These are phyloP conservation scores for Biancaea sappan DNA, from an alignment of 306 rosid genomes.

Conservation along the genomic window DNA sequence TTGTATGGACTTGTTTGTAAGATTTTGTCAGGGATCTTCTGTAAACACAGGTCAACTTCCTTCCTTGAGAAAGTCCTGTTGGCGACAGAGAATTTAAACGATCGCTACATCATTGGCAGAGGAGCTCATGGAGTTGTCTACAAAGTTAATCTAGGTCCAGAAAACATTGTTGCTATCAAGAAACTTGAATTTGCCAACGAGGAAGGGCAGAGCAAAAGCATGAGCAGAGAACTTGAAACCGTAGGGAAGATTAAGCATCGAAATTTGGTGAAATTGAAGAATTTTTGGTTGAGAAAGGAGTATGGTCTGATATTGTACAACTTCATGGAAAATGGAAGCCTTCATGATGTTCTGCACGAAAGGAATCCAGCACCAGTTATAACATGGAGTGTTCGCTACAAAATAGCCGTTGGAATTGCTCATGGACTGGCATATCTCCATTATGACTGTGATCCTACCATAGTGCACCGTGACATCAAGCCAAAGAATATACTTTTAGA, in stretches of 20 bases:
- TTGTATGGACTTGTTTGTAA: too few species aligned
- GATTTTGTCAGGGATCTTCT: too few species aligned
- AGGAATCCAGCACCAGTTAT: background rate
- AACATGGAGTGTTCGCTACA: background rate
- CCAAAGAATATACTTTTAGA: background rate
- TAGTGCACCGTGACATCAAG: background rate
- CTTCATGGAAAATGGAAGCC: background rate
- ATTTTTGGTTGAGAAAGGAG: background rate
- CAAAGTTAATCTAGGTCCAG: background rate
- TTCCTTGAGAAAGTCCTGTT: background rate
- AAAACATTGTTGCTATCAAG: background rate
- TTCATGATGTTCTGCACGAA: background rate
- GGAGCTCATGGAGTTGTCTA: background rate
- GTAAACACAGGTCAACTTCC: too few species aligned
- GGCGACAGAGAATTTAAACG: background rate
- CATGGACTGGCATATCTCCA: background rate
- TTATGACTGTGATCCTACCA: background rate
- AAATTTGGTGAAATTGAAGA: background rate
- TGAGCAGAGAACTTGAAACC: background rate
- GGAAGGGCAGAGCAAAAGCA: constrained; percentile 42
- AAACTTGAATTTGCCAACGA: background rate
- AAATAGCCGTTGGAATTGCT: background rate
- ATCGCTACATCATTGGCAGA: background rate
- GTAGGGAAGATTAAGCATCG: background rate
- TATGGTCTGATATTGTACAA: background rate